Evolutionary conservation across 768 basidiomycete genomes (phyloP).

Genomic region (Rhizopogon vinicolor): DNA sequence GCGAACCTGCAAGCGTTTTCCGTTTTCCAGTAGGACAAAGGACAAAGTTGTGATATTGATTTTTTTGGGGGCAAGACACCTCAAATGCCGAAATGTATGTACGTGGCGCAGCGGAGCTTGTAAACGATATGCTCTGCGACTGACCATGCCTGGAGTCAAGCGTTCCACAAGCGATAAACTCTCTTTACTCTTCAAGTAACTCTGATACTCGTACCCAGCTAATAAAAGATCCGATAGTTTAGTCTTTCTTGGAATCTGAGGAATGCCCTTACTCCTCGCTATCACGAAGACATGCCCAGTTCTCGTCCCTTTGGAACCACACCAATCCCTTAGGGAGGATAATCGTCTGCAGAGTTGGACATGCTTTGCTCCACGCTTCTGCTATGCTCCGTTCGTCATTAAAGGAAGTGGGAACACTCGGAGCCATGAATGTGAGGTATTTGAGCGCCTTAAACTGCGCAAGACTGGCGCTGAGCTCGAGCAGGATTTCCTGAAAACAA

Average conservation of each 20-base stretch:
- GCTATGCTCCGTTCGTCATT: constrained; percentile 49
- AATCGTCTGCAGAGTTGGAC: constrained; percentile 59
- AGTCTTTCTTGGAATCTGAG: neutral
- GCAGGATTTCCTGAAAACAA: constrained; percentile 34
- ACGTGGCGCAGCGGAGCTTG: too few relatives aligned
- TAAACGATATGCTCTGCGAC: too few relatives aligned
- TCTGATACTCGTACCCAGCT: neutral
- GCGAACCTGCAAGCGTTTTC: too few relatives aligned
- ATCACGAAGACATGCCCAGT: constrained; percentile 20
- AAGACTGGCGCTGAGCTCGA: constrained; percentile 36
- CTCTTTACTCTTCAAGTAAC: too few relatives aligned
- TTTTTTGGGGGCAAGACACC: too few relatives aligned
- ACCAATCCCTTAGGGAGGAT: constrained; percentile 59
- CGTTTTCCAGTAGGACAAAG: too few relatives aligned
- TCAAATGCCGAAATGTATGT: too few relatives aligned
- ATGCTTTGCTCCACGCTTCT: constrained; percentile 49
- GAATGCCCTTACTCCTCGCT: neutral
- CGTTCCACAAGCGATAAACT: neutral
- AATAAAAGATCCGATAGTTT: neutral
- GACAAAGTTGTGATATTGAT: too few relatives aligned
- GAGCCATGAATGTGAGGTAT: constrained; percentile 61
- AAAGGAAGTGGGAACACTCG: constrained; percentile 14
- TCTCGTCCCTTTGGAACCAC: constrained; percentile 41
- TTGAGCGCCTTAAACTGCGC: constrained; percentile 37
- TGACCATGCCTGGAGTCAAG: too few relatives aligned